Conservation (phyloP, 2,329 filamentous ascomycete species). For the Ceratocystis alfenasii region DNA sequence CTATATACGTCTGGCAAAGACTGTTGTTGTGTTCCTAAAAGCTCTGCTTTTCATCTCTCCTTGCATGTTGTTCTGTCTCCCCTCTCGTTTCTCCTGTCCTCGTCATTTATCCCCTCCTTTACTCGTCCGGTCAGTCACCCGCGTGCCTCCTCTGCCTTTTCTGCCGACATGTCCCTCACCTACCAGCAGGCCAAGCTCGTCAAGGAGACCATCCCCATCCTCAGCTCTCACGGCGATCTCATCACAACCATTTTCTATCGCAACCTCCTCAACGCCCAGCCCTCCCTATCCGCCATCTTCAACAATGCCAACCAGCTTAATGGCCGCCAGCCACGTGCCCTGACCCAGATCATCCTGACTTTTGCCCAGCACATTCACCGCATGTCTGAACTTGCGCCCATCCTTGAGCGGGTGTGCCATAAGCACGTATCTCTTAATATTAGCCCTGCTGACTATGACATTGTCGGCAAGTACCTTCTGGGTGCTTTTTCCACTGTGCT, state of each 20-base stretch:
- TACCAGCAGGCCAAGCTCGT: conserved; percentile 55
- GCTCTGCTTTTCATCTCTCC: background rate
- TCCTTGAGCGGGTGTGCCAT: conserved; percentile 57
- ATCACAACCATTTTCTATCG: conserved; percentile 65
- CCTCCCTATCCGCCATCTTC: conserved; percentile 57
- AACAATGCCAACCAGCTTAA: conserved; percentile 57
- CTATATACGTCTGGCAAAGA: no score
- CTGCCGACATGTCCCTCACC: conserved; percentile 40
- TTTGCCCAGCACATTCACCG: conserved; percentile 65
- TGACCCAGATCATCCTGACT: conserved; percentile 56
- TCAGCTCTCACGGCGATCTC: conserved; percentile 53
- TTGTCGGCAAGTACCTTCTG: conserved; percentile 58
- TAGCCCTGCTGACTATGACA: conserved; percentile 53
- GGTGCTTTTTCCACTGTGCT: conserved; percentile 56
- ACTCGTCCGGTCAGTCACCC: conserved; percentile 12
- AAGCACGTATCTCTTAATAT: conserved; percentile 66
- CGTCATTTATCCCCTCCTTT: conserved; percentile 6
- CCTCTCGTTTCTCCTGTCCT: background rate
- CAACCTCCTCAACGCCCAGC: conserved; percentile 52
- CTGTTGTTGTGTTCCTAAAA: background rate
- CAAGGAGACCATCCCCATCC: conserved; percentile 63
- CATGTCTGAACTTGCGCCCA: conserved; percentile 44
- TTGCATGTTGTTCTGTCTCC: background rate
- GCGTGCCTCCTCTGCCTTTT: conserved; percentile 18
- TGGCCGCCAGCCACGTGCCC: conserved; percentile 55